A percentile compares a stretch with the other conserved stretches of the same genome.
These are phyloP conservation scores for Hypoxylon sp. DNA, from an alignment of 2,329 filamentous ascomycete genomes.

Conservation along the genomic window DNA sequence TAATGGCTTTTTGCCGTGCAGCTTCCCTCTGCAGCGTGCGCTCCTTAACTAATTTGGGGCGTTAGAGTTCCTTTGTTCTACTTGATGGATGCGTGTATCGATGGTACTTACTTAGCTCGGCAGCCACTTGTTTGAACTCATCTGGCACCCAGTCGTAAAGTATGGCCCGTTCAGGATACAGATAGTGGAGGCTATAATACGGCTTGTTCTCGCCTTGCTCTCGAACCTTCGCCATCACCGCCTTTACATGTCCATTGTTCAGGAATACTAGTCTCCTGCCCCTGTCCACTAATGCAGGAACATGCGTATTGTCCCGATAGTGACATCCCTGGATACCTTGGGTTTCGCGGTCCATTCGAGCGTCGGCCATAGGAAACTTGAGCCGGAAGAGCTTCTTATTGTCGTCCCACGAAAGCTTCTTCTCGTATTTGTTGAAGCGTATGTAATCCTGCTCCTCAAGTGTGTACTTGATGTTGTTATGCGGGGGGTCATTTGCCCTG, in stretches of 20 bases:
- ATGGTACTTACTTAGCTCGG: constrained; percentile 59
- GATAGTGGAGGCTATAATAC: constrained; percentile 52
- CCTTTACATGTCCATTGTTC: constrained; percentile 49
- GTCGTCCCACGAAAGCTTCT: constrained; percentile 45
- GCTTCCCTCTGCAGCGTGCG: constrained; percentile 41
- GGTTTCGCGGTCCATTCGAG: constrained; percentile 29
- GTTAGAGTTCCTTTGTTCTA: constrained; percentile 7
- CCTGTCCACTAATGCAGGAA: constrained; percentile 46
- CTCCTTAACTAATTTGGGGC: constrained; percentile 39
- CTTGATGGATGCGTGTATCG: background rate
- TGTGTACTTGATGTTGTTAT: constrained; percentile 54
- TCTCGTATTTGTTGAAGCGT: constrained; percentile 51
- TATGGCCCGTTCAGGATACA: constrained; percentile 65
- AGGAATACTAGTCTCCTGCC: constrained; percentile 46
- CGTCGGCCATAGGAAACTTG: constrained; percentile 46
- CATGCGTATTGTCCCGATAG: constrained; percentile 51
- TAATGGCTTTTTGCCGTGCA: constrained; percentile 40
- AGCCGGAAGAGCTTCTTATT: constrained; percentile 40
- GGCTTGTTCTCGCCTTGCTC: constrained; percentile 49
- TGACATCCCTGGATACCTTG: constrained; percentile 53
- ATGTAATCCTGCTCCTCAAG: constrained; percentile 52
- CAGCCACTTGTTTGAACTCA: constrained; percentile 57
- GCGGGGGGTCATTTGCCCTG: constrained; percentile 20
- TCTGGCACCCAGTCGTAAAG: constrained; percentile 62
- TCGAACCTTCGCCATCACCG: constrained; percentile 44